Base-by-base conservation (phyloP, 2,329 filamentous ascomycete genomes). In the Dothiorella sarmentorum region DNA sequence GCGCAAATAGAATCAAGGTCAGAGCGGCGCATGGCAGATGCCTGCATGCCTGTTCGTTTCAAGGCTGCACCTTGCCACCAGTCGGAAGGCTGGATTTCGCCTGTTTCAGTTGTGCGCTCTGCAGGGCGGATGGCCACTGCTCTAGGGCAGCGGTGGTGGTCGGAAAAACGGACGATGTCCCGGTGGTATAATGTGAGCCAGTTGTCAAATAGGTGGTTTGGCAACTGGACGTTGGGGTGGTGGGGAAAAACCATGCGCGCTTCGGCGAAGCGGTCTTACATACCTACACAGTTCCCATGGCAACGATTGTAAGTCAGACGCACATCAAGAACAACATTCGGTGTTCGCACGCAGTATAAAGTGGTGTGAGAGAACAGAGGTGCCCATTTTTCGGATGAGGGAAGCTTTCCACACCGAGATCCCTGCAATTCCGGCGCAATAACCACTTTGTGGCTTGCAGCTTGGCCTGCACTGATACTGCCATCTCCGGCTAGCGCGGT, bases 401-500 rank as follows among this genome's bases (percentile, higher is more conserved):
- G 24, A 18, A 11, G 22, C 10, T 17, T 40, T n/a, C 27, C 29
- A 13, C 3, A 40, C 15, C n/a, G 33, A 29, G 17, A 53, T 53
- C 33, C 35, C 49, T 29, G 49, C 35, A n/a, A 31, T 7, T 3
- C 6, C 24, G 18, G 20, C 42, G 42, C 42, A 17, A 38, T 18
- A 10, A 10, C 31, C 33, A 17, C 3, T 9, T 20, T 13, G 33
- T 42, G 44, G 20, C 20, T 27, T 15, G 29, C 42, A 40, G 11
- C 17, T 7, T 24, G 17, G 35, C 31, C 3, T 45, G 9, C 42
- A 47, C 55, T 59, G 45, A 59, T 47, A 44, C 6, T 59, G 44
- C 57, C 47, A 6, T n/a, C 6, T 37, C 26, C 2, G 57, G 29
- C 9, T 59, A 59, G 47, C 29, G 38, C 22, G 13, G 15, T 11